These are phyloP conservation scores for Babesia gibsoni DNA, from an alignment of 169 alveolate genomes.

Conservation along the genomic window DNA sequence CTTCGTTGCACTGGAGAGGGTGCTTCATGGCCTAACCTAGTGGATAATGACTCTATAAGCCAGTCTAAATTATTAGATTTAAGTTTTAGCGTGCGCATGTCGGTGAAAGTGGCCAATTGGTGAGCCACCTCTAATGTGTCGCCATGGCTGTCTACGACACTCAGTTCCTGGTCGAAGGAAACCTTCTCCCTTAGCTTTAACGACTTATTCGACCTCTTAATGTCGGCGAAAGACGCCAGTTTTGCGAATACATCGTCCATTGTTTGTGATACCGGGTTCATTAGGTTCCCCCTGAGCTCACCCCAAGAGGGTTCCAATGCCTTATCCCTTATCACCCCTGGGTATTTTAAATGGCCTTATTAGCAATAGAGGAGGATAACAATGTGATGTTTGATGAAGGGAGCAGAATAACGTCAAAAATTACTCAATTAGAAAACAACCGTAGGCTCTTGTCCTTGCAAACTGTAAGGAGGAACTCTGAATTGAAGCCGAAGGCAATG, in stretches of 20 bases:
- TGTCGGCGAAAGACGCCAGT: constrained; percentile 22
- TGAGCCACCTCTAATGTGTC: not conserved
- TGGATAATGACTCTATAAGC: not conserved
- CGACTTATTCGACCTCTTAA: constrained; percentile 4
- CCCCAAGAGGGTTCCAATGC: not conserved
- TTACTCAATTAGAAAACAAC: constrained; percentile 11
- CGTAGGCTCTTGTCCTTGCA: constrained; percentile 54
- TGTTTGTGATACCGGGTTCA: not conserved
- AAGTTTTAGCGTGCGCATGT: not conserved
- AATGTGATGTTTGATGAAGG: not conserved
- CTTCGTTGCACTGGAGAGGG: constrained; percentile 34
- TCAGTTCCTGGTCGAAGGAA: constrained; percentile 22
- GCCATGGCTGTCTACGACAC: constrained; percentile 35
- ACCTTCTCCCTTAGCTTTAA: constrained; percentile 15
- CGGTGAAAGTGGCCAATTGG: not conserved
- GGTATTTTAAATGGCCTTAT: not conserved
- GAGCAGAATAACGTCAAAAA: not conserved
- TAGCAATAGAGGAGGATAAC: not conserved
- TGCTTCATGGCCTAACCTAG: not conserved
- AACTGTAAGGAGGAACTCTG: constrained; percentile 48
- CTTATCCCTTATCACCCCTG: not conserved
- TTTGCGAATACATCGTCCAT: constrained; percentile 36
- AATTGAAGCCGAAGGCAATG: constrained; percentile 39
- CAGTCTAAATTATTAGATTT: constrained; percentile 4
- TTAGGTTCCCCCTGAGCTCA: not conserved